Percentiles rank a stretch among this genome's conserved stretches.
These are phyloP conservation scores for Furcasterigmium sp. DNA, from an alignment of 2,329 filamentous ascomycete species.

Conservation along the genomic window DNA sequence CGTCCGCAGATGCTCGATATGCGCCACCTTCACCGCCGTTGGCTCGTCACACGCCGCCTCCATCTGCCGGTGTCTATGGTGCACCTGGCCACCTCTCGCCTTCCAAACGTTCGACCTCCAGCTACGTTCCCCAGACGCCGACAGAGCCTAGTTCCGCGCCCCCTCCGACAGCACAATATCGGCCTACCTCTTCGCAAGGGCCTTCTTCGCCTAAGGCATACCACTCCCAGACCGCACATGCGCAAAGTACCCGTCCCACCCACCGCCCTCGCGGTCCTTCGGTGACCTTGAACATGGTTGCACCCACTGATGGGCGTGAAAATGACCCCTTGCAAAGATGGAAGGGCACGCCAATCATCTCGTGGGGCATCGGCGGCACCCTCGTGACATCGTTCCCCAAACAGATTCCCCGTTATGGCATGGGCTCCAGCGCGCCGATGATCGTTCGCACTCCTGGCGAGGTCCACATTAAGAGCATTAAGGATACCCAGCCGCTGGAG, in stretches of 20 bases:
- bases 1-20: conserved; percentile 28
- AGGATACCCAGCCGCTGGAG: conserved; percentile 64
- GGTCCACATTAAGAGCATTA: conserved; percentile 71
- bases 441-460: conserved; percentile 80
- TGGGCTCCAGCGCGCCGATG: conserved; percentile 66
- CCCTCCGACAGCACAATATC: conserved; percentile 28
- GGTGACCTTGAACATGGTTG: conserved; percentile 50
- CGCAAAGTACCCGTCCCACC: conserved; percentile 21
- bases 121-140: conserved; percentile 40
- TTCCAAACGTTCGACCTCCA: conserved; percentile 47
- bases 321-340: conserved; percentile 80
- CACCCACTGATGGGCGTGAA: conserved; percentile 61
- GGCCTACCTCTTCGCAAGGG: conserved; percentile 49
- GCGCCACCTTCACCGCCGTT: conserved; percentile 26
- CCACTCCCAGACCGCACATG: conserved; percentile 16
- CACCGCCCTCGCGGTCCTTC: conserved; percentile 46
- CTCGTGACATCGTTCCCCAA: conserved; percentile 84
- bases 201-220: conserved; percentile 30
- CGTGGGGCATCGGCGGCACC: conserved; percentile 81
- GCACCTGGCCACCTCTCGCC: conserved; percentile 42
- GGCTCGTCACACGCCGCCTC: conserved; percentile 45
- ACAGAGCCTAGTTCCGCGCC: too few relatives aligned
- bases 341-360: conserved; percentile 83
- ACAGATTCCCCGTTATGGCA: conserved; percentile 79
- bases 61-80: conserved; percentile 28